phyloP scores from a whole-genome alignment of 805 yeast genomes.

The Lipomyces kockii region DNA sequence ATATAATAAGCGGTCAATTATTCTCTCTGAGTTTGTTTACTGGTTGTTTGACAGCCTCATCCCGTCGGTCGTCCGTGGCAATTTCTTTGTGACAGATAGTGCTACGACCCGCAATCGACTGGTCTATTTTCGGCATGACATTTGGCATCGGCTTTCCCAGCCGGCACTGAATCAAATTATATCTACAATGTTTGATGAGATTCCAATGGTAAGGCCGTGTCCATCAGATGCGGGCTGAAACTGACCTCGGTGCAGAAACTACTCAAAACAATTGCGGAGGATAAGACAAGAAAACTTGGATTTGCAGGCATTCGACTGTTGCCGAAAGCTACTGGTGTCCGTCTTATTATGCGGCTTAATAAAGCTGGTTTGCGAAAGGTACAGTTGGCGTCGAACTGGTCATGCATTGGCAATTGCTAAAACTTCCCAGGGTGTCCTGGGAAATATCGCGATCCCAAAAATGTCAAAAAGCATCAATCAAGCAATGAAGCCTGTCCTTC shows the following conservation, averaged over 20 bases:
- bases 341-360: constrained; percentile 34
- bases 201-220: constrained; percentile 11
- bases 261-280: constrained; percentile 44
- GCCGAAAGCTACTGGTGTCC: constrained; percentile 34
- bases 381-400: neutral
- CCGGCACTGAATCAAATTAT: constrained; percentile 47
- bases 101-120: constrained; percentile 49
- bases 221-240: constrained; percentile 45
- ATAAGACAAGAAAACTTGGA: constrained; percentile 51
- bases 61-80: constrained; percentile 53
- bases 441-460: constrained; percentile 16
- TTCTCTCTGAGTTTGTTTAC: constrained; percentile 51
- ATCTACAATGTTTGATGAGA: constrained; percentile 20
- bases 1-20: constrained; percentile 45
- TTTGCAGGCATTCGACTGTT: constrained; percentile 43
- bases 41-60: constrained; percentile 65
- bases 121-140: constrained; percentile 59
- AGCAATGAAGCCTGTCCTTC: constrained; percentile 32
- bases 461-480: constrained; percentile 36
- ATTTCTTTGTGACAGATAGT: constrained; percentile 71
- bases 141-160: constrained; percentile 57
- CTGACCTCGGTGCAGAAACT: constrained; percentile 24
- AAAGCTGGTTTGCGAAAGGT: constrained; percentile 12
- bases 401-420: neutral
- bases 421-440: constrained; percentile 17